phyloP scores from a whole-genome alignment of 2,329 filamentous ascomycete genomes.

The Trichoderma semiorbis region DNA sequence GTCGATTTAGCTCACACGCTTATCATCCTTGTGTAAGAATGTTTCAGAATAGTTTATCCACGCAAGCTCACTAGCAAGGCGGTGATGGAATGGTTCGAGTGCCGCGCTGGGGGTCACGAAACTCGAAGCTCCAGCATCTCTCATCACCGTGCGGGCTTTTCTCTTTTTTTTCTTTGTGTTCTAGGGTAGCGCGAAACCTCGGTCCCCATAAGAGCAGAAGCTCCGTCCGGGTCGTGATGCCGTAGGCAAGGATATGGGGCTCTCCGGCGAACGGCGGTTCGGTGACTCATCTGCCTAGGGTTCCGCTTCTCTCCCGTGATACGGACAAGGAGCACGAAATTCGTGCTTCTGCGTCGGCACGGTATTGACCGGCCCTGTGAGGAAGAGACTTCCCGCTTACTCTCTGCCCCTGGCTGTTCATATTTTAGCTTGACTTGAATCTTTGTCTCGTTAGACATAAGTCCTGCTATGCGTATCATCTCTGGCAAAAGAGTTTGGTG shows the following conservation, averaged over 20 bases:
- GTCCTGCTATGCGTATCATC: slow-evolving; percentile 6
- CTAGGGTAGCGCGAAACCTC: neutral
- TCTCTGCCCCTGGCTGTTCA: neutral
- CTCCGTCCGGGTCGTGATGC: slow-evolving; percentile 10
- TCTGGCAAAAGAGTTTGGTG: neutral
- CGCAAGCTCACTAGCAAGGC: neutral
- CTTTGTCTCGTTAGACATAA: neutral
- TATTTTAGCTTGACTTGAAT: neutral
- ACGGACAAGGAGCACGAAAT: slow-evolving; percentile 1
- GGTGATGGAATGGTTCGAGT: slow-evolving; percentile 4
- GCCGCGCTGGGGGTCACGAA: neutral
- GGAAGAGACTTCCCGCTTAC: neutral
- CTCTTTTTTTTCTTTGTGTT: neutral
- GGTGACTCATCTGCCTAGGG: slow-evolving; percentile 16
- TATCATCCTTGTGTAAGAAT: slow-evolving; percentile 14
- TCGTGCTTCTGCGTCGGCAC: slow-evolving; percentile 12
- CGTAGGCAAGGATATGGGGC: slow-evolving; percentile 11
- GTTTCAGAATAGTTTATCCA: slow-evolving; percentile 8
- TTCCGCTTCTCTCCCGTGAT: slow-evolving; percentile 11
- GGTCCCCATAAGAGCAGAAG: neutral
- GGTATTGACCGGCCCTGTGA: neutral
- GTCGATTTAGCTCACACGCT: slow-evolving; percentile 10
- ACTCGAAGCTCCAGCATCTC: neutral
- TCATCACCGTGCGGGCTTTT: neutral
- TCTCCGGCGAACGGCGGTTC: slow-evolving; percentile 8